Conservation (phyloP, 306 rosid species). For the Astragalus glycyphyllos region DNA sequence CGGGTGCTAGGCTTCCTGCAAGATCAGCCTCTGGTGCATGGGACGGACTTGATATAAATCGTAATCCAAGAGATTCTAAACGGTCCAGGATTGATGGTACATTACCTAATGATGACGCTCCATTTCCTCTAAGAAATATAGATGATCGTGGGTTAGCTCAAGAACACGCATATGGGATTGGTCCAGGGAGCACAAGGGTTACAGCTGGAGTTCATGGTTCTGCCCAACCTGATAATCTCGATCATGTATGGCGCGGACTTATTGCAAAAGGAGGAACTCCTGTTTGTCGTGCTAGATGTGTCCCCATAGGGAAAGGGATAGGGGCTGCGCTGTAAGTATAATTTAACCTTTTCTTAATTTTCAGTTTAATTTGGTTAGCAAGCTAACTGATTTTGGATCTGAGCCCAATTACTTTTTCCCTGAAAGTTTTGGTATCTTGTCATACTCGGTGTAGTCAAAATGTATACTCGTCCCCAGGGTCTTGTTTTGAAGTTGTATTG, state of each 20-base stretch:
- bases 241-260: constrained; percentile 91
- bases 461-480: constrained; percentile 16
- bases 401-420: constrained; percentile 16
- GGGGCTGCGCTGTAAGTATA: constrained; percentile 90
- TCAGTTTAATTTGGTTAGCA: constrained; percentile 28
- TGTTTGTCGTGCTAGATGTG: constrained; percentile 94
- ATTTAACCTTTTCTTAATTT: constrained; percentile 34
- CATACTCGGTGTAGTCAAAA: constrained; percentile 9
- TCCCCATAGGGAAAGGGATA: constrained; percentile 87
- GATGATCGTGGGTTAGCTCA: constrained; percentile 64
- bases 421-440: constrained; percentile 16
- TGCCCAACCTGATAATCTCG: constrained; percentile 67
- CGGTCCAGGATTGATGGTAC: constrained; percentile 74
- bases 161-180: constrained; percentile 64
- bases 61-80: constrained; percentile 81
- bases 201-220: constrained; percentile 58
- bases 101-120: constrained; percentile 58
- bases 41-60: constrained; percentile 82
- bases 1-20: constrained; percentile 59
- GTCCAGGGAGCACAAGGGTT: constrained; percentile 64
- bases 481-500: constrained; percentile 33
- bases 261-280: constrained; percentile 99
- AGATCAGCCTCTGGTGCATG: constrained; percentile 73
- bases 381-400: constrained; percentile 10
- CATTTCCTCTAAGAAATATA: constrained; percentile 61